Conservation (phyloP, 2,329 filamentous ascomycete species). For the Uncinocarpus reesii region DNA sequence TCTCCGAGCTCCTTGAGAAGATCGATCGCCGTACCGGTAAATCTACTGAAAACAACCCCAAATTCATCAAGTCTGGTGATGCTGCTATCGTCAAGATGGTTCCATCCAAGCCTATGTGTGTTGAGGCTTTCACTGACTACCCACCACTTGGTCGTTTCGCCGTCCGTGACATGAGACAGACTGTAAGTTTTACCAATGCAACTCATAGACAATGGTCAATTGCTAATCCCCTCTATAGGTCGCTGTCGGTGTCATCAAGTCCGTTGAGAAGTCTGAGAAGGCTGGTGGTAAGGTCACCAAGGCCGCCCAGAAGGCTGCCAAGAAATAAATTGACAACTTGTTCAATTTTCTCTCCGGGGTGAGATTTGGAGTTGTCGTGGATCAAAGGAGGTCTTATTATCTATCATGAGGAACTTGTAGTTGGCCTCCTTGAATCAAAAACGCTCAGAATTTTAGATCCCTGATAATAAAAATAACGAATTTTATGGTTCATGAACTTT, state of each 20-base stretch:
- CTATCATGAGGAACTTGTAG: constrained; percentile 6
- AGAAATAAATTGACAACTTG: constrained; percentile 51
- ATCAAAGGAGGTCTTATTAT: constrained; percentile 7
- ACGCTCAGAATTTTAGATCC: constrained; percentile 15
- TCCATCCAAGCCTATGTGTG: constrained; percentile 99
- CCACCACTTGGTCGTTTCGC: constrained; percentile 99
- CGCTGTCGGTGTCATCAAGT: constrained; percentile 92
- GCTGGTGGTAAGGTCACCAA: constrained; percentile 51
- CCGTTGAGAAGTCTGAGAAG: constrained; percentile 55
- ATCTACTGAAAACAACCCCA: constrained; percentile 79
- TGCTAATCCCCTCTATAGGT: constrained; percentile 35
- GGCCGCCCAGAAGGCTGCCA: constrained; percentile 58
- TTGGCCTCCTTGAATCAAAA: constrained; percentile 10
- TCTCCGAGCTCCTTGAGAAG: constrained; percentile 98
- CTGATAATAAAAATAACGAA: constrained; percentile 16
- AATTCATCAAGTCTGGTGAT: constrained; percentile 99
- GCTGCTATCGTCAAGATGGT: constrained; percentile 99
- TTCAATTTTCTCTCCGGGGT: constrained; percentile 6
- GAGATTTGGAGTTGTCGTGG: constrained; percentile 14
- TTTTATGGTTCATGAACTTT: constrained; percentile 12
- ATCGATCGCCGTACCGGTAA: constrained; percentile 99
- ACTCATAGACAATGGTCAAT: background rate
- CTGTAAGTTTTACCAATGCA: constrained; percentile 30
- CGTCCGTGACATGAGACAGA: constrained; percentile 83
- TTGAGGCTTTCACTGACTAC: constrained; percentile 99